Percentiles rank a stretch among this genome's conserved stretches.
Conservation (phyloP, 495 filamentous ascomycete genomes). For the Daldinia vernicosa region DNA sequence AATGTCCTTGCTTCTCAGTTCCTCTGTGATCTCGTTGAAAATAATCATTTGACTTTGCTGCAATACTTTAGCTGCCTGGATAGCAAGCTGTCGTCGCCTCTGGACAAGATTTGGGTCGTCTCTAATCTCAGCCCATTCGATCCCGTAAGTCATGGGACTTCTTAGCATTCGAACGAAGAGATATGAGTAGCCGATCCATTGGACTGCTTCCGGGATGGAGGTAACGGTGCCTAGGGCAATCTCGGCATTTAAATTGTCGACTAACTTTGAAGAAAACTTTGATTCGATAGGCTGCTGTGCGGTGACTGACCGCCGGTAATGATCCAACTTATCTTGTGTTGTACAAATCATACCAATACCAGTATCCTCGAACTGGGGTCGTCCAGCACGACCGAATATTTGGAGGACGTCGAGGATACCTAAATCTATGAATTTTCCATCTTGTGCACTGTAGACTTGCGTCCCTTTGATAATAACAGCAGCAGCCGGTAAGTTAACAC, state of each 20-base stretch:
- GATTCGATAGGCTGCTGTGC: conserved; percentile 97
- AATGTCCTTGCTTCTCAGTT: conserved; percentile 89
- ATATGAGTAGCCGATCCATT: conserved; percentile 98
- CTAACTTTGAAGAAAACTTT: conserved; percentile 84
- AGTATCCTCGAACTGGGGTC: conserved; percentile 94
- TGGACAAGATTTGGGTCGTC: conserved; percentile 88
- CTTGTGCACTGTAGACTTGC: conserved; percentile 93
- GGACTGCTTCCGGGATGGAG: conserved; percentile 89
- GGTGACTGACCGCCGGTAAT: conserved; percentile 93
- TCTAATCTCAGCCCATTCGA: conserved; percentile 88
- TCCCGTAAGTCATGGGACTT: conserved; percentile 92
- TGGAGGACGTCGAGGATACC: conserved; percentile 97
- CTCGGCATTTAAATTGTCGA: conserved; percentile 97
- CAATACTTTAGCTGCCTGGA: conserved; percentile 83
- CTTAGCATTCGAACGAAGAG: conserved; percentile 95
- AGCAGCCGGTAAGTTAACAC: conserved; percentile 97
- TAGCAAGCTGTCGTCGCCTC: conserved; percentile 80
- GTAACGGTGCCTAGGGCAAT: conserved; percentile 94
- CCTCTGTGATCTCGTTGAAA: conserved; percentile 92
- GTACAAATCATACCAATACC: conserved; percentile 98
- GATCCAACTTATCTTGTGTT: conserved; percentile 87
- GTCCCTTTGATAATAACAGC: conserved; percentile 99
- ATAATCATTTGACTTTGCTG: conserved; percentile 98
- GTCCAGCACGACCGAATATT: conserved; percentile 97
- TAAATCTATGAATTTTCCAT: conserved; percentile 95